Percentiles rank a stretch among this genome's conserved stretches.
phyloP scores from a whole-genome alignment of 108 stramenopile genomes.

The Seminavis robusta region DNA sequence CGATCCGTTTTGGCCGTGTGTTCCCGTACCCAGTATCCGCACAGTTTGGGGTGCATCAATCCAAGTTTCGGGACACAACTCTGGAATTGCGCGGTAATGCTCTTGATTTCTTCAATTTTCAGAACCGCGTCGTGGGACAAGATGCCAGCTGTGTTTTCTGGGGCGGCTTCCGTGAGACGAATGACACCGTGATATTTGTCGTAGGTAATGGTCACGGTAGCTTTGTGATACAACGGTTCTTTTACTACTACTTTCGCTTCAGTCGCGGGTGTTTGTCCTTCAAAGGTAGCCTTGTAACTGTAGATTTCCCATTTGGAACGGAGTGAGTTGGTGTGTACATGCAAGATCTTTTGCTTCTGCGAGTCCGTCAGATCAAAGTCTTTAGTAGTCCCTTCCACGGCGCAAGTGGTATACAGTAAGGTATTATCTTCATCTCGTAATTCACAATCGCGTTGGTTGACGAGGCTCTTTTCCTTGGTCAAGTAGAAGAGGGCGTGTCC shows the following conservation, averaged over 20 bases:
- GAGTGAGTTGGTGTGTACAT: constrained; percentile 10
- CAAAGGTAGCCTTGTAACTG: constrained; percentile 9
- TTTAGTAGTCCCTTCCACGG: constrained; percentile 10
- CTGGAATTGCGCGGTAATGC: constrained; percentile 18
- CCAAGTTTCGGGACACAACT: constrained; percentile 11
- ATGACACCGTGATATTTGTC: constrained; percentile 19
- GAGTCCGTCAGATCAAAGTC: constrained; percentile 12
- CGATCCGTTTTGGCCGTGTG: constrained; percentile 10
- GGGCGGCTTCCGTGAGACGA: background rate
- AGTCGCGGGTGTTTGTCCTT: constrained; percentile 3
- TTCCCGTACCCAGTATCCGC: constrained; percentile 23
- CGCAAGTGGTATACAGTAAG: constrained; percentile 5
- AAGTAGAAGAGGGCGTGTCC: constrained; percentile 10
- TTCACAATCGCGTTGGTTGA: constrained; percentile 22
- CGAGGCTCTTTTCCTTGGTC: constrained; percentile 7
- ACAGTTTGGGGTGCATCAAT: constrained; percentile 8
- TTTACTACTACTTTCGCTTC: background rate
- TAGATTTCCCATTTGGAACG: constrained; percentile 11
- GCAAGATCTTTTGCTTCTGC: constrained; percentile 5
- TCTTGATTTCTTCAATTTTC: constrained; percentile 14
- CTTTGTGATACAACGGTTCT: constrained; percentile 13
- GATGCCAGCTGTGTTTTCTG: too few relatives aligned
- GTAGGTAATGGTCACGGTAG: constrained; percentile 8
- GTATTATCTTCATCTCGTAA: constrained; percentile 7
- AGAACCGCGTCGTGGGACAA: background rate